Percentiles rank a stretch among this genome's conserved stretches.
phyloP scores from a whole-genome alignment of 176 grass and related monocot genomes.

The Tillandsia fasciculata region DNA sequence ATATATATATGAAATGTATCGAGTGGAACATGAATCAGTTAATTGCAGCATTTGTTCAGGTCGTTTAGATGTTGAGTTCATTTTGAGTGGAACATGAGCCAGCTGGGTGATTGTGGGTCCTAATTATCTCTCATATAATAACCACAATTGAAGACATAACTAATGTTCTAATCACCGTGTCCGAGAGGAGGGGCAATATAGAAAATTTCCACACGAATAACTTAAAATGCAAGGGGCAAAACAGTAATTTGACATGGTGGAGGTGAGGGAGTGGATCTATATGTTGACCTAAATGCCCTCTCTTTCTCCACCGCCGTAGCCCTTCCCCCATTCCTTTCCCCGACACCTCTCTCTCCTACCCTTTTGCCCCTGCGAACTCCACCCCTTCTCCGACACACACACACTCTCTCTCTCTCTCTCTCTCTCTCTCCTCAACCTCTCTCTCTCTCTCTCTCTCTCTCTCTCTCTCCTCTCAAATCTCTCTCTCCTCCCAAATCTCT shows the following conservation, averaged over 20 bases:
- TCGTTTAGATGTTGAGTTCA: too few species aligned
- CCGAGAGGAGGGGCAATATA: slow-evolving; percentile 23
- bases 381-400: background rate
- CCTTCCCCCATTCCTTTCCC: slow-evolving; percentile 6
- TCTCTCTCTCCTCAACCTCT: slow-evolving; percentile 15
- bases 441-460: slow-evolving; percentile 13
- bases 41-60: too few species aligned
- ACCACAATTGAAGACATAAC: background rate
- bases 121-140: background rate
- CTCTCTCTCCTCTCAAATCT: slow-evolving; percentile 5
- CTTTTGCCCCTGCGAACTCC: slow-evolving; percentile 4
- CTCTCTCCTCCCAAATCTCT: slow-evolving; percentile 12
- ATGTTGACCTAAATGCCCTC: slow-evolving; percentile 65
- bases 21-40: too few species aligned
- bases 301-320: background rate
- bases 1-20: too few species aligned
- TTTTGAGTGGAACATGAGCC: too few species aligned
- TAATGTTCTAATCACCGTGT: background rate
- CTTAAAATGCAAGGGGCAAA: slow-evolving; percentile 23
- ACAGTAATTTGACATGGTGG: slow-evolving; percentile 24
- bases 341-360: slow-evolving; percentile 19
- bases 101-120: background rate
- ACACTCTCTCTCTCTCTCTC: slow-evolving; percentile 9
- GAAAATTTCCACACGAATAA: slow-evolving; percentile 21
- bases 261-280: background rate